Conservation (phyloP, 306 rosid genomes). For the Cyclanthera cordifolia region DNA sequence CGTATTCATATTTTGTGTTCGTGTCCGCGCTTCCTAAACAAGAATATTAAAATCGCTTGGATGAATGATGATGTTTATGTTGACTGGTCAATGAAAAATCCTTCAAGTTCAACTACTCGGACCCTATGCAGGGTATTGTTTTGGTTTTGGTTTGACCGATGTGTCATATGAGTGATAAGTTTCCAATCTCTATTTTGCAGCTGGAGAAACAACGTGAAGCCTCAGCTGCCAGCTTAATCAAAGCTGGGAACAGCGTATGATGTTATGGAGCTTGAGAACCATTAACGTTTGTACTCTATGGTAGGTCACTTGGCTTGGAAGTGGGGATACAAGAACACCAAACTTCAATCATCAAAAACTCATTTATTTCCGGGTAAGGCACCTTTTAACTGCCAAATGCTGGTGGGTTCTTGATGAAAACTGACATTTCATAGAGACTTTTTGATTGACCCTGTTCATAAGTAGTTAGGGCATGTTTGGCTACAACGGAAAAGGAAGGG, state of each 20-base stretch:
- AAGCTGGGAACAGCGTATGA: conserved; percentile 16
- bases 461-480: too few relatives aligned
- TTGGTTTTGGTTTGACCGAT: background rate
- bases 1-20: too few relatives aligned
- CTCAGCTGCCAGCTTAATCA: conserved; percentile 72
- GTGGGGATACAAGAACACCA: conserved; percentile 8
- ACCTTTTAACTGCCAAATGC: conserved; percentile 5
- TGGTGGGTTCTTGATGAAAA: conserved; percentile 8
- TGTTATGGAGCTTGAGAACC: conserved; percentile 21
- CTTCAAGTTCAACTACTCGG: background rate
- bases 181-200: conserved; percentile 34
- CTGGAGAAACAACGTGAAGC: conserved; percentile 85
- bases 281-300: conserved; percentile 7
- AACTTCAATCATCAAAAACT: conserved; percentile 9
- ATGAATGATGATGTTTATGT: background rate
- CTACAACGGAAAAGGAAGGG: too few relatives aligned
- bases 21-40: too few relatives aligned
- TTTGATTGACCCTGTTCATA: conserved; percentile 5
- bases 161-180: background rate
- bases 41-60: background rate
- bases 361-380: background rate
- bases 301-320: conserved; percentile 15
- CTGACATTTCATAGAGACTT: conserved; percentile 19
- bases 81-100: background rate
- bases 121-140: background rate